Evolutionary conservation across 805 yeast genomes (phyloP), one percentile per base, ranked within the genome.

Genomic region (Tetrapisispora arboricola): DNA sequence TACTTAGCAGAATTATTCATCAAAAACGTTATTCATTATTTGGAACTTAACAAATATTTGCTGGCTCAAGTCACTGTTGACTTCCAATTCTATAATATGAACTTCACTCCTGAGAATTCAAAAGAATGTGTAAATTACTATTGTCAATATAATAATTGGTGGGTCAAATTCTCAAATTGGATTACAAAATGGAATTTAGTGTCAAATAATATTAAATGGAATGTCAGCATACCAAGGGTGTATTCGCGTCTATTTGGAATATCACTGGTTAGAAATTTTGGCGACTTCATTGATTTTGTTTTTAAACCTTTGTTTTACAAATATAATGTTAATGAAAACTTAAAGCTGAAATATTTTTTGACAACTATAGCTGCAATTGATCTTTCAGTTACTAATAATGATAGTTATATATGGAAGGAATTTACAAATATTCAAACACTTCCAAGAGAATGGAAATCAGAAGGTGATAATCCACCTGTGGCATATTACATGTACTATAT

Each of bases 171-270:
- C 31, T 47, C 67, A 1, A 40, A 52, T 16, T 66, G 70, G 69
- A 44, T 66, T 7, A 48, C 55, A 8, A 58, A 53, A 41, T 61
- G 67, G 54, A 60, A 61, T 42, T 46, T 66, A 10, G 56, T 65
- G 1, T 64, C 69, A 22, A 62, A 64, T 39, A 66, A 66, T 38
- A 56, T 66, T 12, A 61, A 64, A 16, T 66, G 70, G 70, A 54
- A 61, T 26, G 53, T 66, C 5, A 56, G 61, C 36, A 49, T 66
- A 3, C 51, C 60, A 22, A 57, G 70, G 43, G 49, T 52, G 35
- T 66, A 54, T 30, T 33, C 61, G 0, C 44, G 50, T 7, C 46
- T 65, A 27, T 55, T 43, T 32, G 30, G 41, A 6, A 7, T 41
- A 0, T 50, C 51, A 0, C 42, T 38, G n/a, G 58, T 63, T 2